These are phyloP conservation scores for Curvularia verruculosa DNA, from an alignment of 2,329 filamentous ascomycete species.

Conservation along the genomic window DNA sequence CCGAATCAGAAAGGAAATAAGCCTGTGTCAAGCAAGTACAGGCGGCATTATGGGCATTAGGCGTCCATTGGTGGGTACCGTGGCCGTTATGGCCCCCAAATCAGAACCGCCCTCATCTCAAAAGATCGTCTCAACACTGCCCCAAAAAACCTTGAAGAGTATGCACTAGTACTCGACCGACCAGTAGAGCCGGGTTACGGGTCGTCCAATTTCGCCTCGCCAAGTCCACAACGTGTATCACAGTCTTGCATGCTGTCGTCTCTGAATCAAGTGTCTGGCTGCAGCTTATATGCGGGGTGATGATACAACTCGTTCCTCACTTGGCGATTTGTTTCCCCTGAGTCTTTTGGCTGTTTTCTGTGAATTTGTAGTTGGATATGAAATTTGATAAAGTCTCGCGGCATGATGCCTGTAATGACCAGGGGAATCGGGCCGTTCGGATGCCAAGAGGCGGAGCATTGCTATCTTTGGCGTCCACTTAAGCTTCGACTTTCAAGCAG, in stretches of 20 bases:
- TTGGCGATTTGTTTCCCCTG: neutral
- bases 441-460: constrained; percentile 5
- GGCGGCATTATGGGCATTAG: neutral
- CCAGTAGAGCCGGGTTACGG: neutral
- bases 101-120: neutral
- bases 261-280: neutral
- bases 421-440: neutral
- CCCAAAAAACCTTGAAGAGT: neutral
- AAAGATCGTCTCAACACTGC: constrained; percentile 2
- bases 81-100: constrained; percentile 1
- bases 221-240: neutral
- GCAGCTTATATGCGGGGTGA: neutral
- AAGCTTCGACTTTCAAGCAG: neutral
- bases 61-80: constrained; percentile 1
- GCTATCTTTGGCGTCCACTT: neutral
- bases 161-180: neutral
- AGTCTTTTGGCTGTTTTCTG: neutral
- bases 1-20: neutral
- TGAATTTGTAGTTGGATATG: neutral
- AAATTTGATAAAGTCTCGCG: neutral
- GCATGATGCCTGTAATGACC: neutral
- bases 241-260: neutral
- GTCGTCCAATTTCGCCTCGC: neutral
- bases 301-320: too few relatives aligned
- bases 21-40: neutral